Evolutionary conservation across 208 protist species (phyloP).

Genomic region (Trypanosoma lewisi): DNA sequence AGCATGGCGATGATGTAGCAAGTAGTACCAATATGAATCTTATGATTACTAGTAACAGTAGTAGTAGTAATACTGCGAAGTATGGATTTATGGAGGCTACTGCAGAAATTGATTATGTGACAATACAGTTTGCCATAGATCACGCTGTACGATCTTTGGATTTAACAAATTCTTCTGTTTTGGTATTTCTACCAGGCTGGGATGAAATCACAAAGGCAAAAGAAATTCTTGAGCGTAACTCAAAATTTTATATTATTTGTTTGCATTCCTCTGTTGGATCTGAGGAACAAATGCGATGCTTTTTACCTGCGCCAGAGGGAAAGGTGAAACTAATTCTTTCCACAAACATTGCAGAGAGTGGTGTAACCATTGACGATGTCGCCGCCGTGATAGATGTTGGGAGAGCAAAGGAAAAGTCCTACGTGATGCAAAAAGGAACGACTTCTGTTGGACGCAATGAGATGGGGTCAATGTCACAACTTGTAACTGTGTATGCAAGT

Average conservation of each 20-base stretch:
- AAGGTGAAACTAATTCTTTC: constrained; percentile 97
- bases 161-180: constrained; percentile 61
- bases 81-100: constrained; percentile 69
- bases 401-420: constrained; percentile 95
- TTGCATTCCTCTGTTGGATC: constrained; percentile 93
- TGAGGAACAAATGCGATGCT: constrained; percentile 97
- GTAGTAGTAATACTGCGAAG: constrained; percentile 28
- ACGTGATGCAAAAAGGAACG: constrained; percentile 55
- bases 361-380: constrained; percentile 99
- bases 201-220: constrained; percentile 84
- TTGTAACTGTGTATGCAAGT: constrained; percentile 83
- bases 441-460: constrained; percentile 31
- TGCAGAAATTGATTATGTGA: constrained; percentile 80
- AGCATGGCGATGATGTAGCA: background rate
- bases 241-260: constrained; percentile 66
- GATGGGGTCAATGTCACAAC: constrained; percentile 52
- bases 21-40: background rate
- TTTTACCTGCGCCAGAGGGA: constrained; percentile 90
- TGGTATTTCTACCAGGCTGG: constrained; percentile 94
- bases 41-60: too few relatives aligned
- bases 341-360: constrained; percentile 99
- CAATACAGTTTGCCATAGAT: constrained; percentile 83
- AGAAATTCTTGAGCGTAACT: constrained; percentile 73
- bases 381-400: constrained; percentile 97
- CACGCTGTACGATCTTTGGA: constrained; percentile 75